These are phyloP conservation scores for Colletotrichum orchidophilum DNA, from an alignment of 2,329 filamentous ascomycete species.

Conservation along the genomic window DNA sequence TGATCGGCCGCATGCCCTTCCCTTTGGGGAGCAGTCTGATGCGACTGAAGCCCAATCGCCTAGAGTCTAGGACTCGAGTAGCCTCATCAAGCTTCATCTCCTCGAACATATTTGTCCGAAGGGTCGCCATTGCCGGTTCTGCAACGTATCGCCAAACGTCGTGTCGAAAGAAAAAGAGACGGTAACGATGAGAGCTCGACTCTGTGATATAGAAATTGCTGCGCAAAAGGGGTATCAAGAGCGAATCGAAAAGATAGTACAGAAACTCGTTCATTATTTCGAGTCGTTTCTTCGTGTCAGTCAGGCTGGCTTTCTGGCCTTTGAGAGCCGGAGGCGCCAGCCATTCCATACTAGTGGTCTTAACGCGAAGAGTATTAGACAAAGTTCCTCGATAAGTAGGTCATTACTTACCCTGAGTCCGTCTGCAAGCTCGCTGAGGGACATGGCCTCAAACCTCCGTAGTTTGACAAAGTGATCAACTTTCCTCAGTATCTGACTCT, in stretches of 20 bases:
- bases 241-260: conserved; percentile 93
- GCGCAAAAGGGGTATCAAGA: conserved; percentile 86
- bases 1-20: conserved; percentile 80
- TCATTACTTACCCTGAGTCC: conserved; percentile 71
- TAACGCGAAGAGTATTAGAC: conserved; percentile 4
- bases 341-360: conserved; percentile 80
- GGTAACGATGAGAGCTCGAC: conserved; percentile 80
- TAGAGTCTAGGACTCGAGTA: conserved; percentile 64
- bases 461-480: conserved; percentile 83
- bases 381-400: background rate
- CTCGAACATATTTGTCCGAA: conserved; percentile 82
- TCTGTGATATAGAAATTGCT: conserved; percentile 96
- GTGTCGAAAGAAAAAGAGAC: conserved; percentile 92
- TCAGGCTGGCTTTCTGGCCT: conserved; percentile 68
- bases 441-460: conserved; percentile 82
- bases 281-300: conserved; percentile 78
- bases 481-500: conserved; percentile 66
- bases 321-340: conserved; percentile 64
- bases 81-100: conserved; percentile 72
- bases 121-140: conserved; percentile 72
- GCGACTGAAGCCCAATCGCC: conserved; percentile 79
- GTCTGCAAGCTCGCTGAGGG: conserved; percentile 80
- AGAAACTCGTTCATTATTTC: conserved; percentile 87
- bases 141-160: conserved; percentile 86
- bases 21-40: conserved; percentile 86